Conservation (phyloP, 1,139 yeast species). For the Hansenula sp. region DNA sequence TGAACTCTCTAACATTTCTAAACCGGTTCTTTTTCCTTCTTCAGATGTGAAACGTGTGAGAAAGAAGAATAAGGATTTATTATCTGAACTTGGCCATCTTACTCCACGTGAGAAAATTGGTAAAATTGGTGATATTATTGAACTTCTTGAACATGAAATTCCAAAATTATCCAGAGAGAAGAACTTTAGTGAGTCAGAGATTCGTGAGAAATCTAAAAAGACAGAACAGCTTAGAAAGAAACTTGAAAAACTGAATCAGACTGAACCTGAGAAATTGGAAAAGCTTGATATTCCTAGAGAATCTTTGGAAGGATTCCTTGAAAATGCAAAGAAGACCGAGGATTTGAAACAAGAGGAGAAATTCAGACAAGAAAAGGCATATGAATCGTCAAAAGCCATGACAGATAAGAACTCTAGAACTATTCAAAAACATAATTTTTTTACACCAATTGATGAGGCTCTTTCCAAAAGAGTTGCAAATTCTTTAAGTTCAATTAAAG, state of each 20-base stretch:
- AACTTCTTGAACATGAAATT: neutral
- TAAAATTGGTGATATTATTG: slow-evolving; percentile 2
- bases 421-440: slow-evolving; percentile 43
- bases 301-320: slow-evolving; percentile 35
- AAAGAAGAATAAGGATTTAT: neutral
- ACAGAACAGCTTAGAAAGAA: slow-evolving; percentile 3
- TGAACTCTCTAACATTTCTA: neutral
- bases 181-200: slow-evolving; percentile 1
- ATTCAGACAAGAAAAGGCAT: slow-evolving; percentile 48
- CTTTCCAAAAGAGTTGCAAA: slow-evolving; percentile 6
- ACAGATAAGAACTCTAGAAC: slow-evolving; percentile 33
- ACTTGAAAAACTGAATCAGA: slow-evolving; percentile 5
- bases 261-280: neutral
- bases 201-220: neutral
- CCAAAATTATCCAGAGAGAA: neutral
- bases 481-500: too few relatives aligned
- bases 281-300: slow-evolving; percentile 2
- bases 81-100: neutral
- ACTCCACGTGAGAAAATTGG: neutral
- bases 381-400: slow-evolving; percentile 44
- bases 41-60: neutral
- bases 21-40: too few relatives aligned
- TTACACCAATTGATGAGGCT: slow-evolving; percentile 36
- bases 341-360: slow-evolving; percentile 37
- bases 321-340: slow-evolving; percentile 37